A percentile compares a stretch with the other conserved stretches of the same genome.
These are phyloP conservation scores for Aschersonia sp. DNA, from an alignment of 2,329 filamentous ascomycete genomes.

Conservation along the genomic window DNA sequence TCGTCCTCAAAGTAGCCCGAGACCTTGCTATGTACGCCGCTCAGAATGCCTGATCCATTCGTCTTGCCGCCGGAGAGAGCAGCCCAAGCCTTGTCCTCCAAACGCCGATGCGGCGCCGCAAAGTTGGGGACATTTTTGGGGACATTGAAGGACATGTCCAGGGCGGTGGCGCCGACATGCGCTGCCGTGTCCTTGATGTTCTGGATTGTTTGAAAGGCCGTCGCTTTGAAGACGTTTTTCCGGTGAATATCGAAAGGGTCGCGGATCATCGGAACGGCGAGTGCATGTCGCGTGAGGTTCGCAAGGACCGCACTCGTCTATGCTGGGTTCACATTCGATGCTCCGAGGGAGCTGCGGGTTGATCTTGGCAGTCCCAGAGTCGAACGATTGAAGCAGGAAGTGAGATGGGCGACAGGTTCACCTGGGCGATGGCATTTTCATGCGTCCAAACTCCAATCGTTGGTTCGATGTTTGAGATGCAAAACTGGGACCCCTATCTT, in stretches of 20 bases:
- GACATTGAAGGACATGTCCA: constrained; percentile 50
- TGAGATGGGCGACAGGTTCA: too few species aligned
- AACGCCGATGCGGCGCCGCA: constrained; percentile 44
- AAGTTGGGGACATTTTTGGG: constrained; percentile 60
- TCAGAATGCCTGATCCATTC: constrained; percentile 23
- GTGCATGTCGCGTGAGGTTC: constrained; percentile 11
- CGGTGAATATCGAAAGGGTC: constrained; percentile 29
- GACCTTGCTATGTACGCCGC: constrained; percentile 45
- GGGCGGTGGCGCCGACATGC: constrained; percentile 31
- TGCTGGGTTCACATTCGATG: neutral
- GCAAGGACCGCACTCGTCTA: neutral
- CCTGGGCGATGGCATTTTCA: too few species aligned
- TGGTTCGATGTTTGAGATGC: too few species aligned
- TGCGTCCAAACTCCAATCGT: too few species aligned
- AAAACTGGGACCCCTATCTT: too few species aligned
- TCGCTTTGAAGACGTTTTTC: constrained; percentile 31
- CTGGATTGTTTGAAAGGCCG: constrained; percentile 28
- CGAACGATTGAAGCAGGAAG: too few species aligned
- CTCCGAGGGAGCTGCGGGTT: neutral
- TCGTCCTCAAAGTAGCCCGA: constrained; percentile 46
- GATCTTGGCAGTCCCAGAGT: too few species aligned
- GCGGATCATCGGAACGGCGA: constrained; percentile 21
- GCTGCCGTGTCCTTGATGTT: constrained; percentile 31
- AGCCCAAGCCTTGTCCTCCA: constrained; percentile 55
- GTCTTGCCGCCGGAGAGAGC: constrained; percentile 20